Evolutionary conservation across 495 filamentous ascomycete species (phyloP).

Genomic region (Daldinia concentrica): DNA sequence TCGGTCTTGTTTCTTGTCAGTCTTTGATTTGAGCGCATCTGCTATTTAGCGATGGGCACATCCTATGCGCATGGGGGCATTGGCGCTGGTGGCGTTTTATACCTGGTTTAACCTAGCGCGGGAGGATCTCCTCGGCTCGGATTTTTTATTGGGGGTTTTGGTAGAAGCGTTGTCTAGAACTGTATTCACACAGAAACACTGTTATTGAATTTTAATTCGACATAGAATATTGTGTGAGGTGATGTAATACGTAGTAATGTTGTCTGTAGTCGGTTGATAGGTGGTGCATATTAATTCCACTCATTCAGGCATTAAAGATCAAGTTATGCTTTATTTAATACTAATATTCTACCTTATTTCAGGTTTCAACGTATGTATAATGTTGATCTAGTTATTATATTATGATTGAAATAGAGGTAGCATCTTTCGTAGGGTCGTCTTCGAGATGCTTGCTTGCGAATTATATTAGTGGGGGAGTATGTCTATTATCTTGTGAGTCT

Average conservation of each 20-base stretch:
- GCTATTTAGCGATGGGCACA: background rate
- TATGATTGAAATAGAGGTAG: too few relatives aligned
- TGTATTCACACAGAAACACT: background rate
- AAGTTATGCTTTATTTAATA: too few relatives aligned
- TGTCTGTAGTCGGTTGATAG: background rate
- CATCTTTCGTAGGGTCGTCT: too few relatives aligned
- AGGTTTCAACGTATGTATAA: too few relatives aligned
- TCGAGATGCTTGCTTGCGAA: too few relatives aligned
- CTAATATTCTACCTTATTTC: too few relatives aligned
- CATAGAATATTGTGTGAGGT: background rate
- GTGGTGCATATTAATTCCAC: too few relatives aligned
- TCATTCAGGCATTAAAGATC: too few relatives aligned
- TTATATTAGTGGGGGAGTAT: too few relatives aligned
- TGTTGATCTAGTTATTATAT: too few relatives aligned
- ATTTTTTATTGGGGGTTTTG: background rate
- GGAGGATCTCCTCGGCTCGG: background rate
- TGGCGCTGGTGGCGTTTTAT: slow-evolving; percentile 3
- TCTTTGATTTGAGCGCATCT: background rate
- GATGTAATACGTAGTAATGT: background rate
- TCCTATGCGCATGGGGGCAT: background rate
- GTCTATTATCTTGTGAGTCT: too few relatives aligned
- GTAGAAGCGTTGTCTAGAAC: background rate
- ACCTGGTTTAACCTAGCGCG: background rate
- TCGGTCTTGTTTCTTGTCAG: background rate
- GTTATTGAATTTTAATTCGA: background rate